Evolutionary conservation across 176 grass and related monocot genomes (phyloP), one percentile per base, ranked within the genome.

Genomic region (Echinochloa phyllopogon): DNA sequence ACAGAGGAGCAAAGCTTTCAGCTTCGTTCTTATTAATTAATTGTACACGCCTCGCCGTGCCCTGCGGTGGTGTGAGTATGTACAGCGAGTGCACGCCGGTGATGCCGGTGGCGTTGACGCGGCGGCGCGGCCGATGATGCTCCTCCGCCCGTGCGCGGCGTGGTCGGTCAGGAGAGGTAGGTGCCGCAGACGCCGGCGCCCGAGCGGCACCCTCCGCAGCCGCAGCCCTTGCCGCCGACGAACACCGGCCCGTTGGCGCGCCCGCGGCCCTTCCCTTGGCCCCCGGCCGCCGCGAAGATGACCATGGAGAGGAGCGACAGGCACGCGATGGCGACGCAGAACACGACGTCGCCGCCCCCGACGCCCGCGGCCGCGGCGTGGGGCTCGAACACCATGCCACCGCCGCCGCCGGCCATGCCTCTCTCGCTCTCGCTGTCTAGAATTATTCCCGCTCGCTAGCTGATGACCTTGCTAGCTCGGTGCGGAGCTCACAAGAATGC

Each of bases 271-370:
- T 18, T 68, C 13, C 25, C 68, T 2, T 59, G 69, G 8, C 7
- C 29, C 12, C 2, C 37, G 18, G 64, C 36, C 49, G 82, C 83
- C 33, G 53, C 79, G 83, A 94, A 84, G 92, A 94, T 88, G 79
- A 91, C 3, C 88, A 86, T 38, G 79, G 88, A 90, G 27, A 94
- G 38, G 55, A 72, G 44, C 68, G 75, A 86, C 25, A 94, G 88
- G 67, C 74, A 88, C 44, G 86, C 24, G 82, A 94, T 86, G 79
- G 86, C 52, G 11, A 85, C 63, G 88, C 79, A 91, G 92, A 94
- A 94, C 16, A 88, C 63, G 40, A 88, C 45, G 69, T 94, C 92
- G 65, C 67, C 72, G 58, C 56, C 75, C 2, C 8, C 75, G 18
- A 8, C 58, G 40, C 10, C 80, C 63, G 47, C 37, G 1, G 45